phyloP scores from a whole-genome alignment of 176 grass and related monocot species.

The Secale cereale region DNA sequence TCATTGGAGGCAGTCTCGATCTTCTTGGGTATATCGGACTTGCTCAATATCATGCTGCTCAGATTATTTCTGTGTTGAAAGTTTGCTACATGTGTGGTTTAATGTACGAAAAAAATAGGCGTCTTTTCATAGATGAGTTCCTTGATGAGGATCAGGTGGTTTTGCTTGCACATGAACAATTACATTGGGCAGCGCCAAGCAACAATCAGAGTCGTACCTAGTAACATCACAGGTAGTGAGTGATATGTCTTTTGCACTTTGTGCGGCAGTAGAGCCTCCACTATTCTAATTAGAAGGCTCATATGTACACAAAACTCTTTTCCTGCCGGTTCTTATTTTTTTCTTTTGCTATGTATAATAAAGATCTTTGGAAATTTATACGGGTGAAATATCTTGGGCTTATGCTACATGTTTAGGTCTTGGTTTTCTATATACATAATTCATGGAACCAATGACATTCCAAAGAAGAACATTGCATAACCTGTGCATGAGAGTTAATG shows the following conservation, averaged over 20 bases:
- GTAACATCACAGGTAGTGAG: background rate
- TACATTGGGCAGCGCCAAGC: no score
- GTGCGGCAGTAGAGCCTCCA: no score
- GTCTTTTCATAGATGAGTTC: no score
- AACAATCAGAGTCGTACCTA: background rate
- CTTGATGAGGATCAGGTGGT: no score
- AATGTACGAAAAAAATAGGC: no score
- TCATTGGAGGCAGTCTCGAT: background rate
- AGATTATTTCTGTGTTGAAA: background rate
- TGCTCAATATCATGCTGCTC: background rate
- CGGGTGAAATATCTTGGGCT: no score
- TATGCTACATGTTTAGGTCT: background rate
- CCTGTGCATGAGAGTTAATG: background rate
- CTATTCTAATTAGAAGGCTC: background rate
- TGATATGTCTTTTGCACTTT: no score
- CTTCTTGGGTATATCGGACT: background rate
- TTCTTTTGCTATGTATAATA: no score
- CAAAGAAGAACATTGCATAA: background rate
- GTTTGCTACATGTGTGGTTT: no score
- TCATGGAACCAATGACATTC: background rate
- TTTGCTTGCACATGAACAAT: no score
- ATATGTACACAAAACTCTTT: background rate
- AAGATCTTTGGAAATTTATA: no score
- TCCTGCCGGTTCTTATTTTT: background rate
- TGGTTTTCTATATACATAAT: background rate